Evolutionary conservation across 306 rosid genomes (phyloP), one percentile per base, ranked within the genome.

Genomic region (Abrus pulchellus): DNA sequence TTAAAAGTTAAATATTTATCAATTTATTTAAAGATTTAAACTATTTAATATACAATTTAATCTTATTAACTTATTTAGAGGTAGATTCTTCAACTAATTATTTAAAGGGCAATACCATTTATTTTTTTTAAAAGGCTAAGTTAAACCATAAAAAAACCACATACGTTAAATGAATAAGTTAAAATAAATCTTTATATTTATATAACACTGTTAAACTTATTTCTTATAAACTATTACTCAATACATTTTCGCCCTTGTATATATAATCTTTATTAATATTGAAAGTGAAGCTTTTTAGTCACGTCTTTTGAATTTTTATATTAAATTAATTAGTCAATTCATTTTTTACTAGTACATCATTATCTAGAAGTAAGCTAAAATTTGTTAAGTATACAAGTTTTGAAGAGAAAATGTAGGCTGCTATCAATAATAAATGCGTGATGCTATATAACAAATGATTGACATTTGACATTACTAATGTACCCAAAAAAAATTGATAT

Each of bases 361-460:
- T 32, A 49, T 49, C 60, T 48, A 6, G 38, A 6, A 55, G 1
- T 54, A 44, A 30, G 36, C 20, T 11, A 69, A 45, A 7, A 13
- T 2, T 72, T 72, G 64, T 57, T 10, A 54, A 55, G 78, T 41
- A 56, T 41, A 56, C 8, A 55, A 27, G 27, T 40, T 20, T 72
- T 20, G 6, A 72, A 54, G 30, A 48, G 32, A 30, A 55, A 73
- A 11, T 40, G 68, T 44, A 2, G 33, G 4, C 70, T 45, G 20
- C 30, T 6, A 28, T 43, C 67, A 74, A 60, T 44, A 57, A 30
- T 32, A 60, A 28, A 75, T 61, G 49, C 71, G 34, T 48, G 72
- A 34, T 63, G 13, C 43, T 33, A 63, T 62, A 4, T 32, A 60
- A 60, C 33, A 44, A 30, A 32, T 9, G 13, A 43, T 53, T 53